Evolutionary conservation across 2,329 filamentous ascomycete species (phyloP).

Genomic region (Microdochium trichocladiopsis): DNA sequence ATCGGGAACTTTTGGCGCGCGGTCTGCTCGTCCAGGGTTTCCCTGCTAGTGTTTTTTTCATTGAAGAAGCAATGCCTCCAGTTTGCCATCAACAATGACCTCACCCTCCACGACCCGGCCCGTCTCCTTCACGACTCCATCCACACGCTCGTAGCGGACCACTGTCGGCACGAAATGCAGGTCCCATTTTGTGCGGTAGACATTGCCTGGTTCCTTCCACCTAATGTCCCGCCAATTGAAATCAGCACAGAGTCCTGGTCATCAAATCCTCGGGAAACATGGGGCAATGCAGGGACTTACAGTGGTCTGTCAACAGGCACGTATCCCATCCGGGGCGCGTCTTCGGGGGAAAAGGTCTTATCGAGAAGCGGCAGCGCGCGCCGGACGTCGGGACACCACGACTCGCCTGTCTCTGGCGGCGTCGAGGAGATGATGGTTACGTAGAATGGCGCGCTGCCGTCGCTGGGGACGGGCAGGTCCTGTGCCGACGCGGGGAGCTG

Average conservation of each 20-base stretch:
- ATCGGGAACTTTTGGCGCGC: no score
- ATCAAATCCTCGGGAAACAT: no score
- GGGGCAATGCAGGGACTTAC: constrained; percentile 14
- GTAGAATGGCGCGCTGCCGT: constrained; percentile 11
- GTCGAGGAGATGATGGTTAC: constrained; percentile 27
- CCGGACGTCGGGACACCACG: constrained; percentile 32
- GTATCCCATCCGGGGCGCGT: constrained; percentile 16
- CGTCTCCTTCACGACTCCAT: constrained; percentile 19
- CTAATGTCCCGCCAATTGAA: constrained; percentile 14
- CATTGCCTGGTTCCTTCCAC: constrained; percentile 24
- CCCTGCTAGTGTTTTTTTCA: no score
- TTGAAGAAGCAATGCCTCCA: background rate
- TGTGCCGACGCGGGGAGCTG: background rate
- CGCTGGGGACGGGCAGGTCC: background rate
- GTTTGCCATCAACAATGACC: constrained; percentile 17
- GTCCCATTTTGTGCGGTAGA: constrained; percentile 25
- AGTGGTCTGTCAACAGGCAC: constrained; percentile 23
- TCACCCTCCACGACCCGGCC: constrained; percentile 21
- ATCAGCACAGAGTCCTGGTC: no score
- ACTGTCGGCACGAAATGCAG: constrained; percentile 24
- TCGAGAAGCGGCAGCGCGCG: constrained; percentile 24
- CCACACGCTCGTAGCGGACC: constrained; percentile 21
- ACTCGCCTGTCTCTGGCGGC: constrained; percentile 23
- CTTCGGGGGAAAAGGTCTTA: constrained; percentile 17
- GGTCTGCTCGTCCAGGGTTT: no score